Percentiles rank a stretch among this genome's conserved stretches.
phyloP scores from a whole-genome alignment of 2,329 filamentous ascomycete genomes.

The Colletotrichum endophyticum region DNA sequence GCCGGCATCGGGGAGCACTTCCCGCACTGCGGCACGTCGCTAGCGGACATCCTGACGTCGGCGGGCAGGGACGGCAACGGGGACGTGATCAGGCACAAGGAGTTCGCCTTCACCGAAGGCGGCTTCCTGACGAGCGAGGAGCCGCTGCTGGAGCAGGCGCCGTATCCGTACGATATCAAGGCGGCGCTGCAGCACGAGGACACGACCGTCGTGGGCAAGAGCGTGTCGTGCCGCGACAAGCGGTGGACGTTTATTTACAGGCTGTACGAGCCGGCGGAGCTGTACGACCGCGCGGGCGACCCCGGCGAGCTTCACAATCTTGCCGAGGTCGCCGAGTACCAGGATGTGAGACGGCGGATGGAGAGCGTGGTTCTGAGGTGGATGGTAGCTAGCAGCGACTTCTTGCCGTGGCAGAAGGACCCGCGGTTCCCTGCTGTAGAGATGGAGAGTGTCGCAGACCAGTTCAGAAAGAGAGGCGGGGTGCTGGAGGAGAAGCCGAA shows the following conservation, averaged over 20 bases:
- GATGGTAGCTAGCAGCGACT: conserved; percentile 38
- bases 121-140: conserved; percentile 49
- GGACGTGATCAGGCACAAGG: conserved; percentile 33
- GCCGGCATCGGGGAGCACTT: conserved; percentile 41
- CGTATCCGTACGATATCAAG: conserved; percentile 52
- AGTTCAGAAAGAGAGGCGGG: conserved; percentile 15
- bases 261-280: conserved; percentile 48
- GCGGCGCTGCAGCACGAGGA: conserved; percentile 49
- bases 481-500: background rate
- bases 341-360: conserved; percentile 24
- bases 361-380: conserved; percentile 41
- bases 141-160: conserved; percentile 46
- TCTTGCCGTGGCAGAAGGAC: conserved; percentile 39
- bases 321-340: conserved; percentile 30
- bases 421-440: conserved; percentile 37
- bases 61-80: background rate
- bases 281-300: conserved; percentile 43
- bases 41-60: background rate
- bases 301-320: conserved; percentile 43
- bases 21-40: conserved; percentile 31
- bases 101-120: conserved; percentile 48
- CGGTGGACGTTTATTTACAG: conserved; percentile 49
- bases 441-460: conserved; percentile 32
- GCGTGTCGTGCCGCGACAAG: conserved; percentile 38
- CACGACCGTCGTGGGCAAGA: conserved; percentile 46